Evolutionary conservation across 1,284 basidiomycete genomes (phyloP), one percentile per base, ranked within the genome.

Genomic region (Cutaneotrichosporon dermatis): DNA sequence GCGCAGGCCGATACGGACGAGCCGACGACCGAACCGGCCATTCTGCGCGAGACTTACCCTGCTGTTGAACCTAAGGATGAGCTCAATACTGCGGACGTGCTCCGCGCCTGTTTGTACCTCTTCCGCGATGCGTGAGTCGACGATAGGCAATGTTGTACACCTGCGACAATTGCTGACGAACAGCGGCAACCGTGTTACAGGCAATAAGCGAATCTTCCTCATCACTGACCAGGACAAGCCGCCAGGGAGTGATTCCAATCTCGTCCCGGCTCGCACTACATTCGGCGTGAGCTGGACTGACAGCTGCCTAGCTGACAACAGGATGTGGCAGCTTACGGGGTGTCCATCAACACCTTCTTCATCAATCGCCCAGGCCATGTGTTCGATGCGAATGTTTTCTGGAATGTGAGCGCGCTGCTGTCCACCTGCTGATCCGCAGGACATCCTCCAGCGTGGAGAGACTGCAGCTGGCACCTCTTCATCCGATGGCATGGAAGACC

Each of bases 201-300:
- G 92, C 1, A 86, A 88, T 39, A 94, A 95, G 72, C 86, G 94
- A 8, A 84, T 98, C 1, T 97, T 98, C 72, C 82, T 93, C 53
- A 88, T 99, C 51, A 98, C 95, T 0, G 88, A 98, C 72, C 86
- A 93, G 64, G 95, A 97, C 70, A 77, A 86, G 56, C 87, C 87
- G 1, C 59, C 64, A 6, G 69, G 69, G 34, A 63, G 63, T 25
- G 44, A 59, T 7, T 62, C 68, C 12, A 73, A 72, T 46, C 64
- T 72, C 37, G 66, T 64, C 11, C 74, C 76, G 2, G 73, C 76
- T 1, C 63, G 69, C n/a, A 76, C 72, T 0, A 64, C 70, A 5
- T 75, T 71, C 57, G 61, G 65, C 8, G 76, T 76, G 52, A 40
- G 69, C 64, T n/a, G 9, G 6, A 9, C 7, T 63, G 10, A 6